phyloP scores from a whole-genome alignment of 2,329 filamentous ascomycete genomes.

The Claviceps arundinis region DNA sequence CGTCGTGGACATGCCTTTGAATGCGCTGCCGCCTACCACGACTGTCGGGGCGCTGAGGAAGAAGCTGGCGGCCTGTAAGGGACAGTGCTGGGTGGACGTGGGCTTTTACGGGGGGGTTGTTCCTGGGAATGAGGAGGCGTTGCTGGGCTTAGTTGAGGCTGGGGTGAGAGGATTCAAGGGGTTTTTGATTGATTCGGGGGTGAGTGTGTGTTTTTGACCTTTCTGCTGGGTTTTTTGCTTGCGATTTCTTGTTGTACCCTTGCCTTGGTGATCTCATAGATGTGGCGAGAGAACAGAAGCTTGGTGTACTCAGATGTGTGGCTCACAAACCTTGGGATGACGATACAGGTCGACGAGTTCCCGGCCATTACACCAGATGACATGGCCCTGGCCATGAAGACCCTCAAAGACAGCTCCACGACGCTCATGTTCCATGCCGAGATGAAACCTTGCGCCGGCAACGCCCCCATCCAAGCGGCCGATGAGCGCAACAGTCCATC shows the following conservation, averaged over 20 bases:
- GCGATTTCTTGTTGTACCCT: too few relatives aligned
- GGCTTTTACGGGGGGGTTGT: constrained; percentile 94
- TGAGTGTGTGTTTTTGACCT: constrained; percentile 30
- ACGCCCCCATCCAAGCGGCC: too few relatives aligned
- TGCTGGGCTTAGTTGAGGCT: constrained; percentile 67
- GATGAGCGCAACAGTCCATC: neutral
- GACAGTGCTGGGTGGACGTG: constrained; percentile 97
- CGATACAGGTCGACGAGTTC: constrained; percentile 76
- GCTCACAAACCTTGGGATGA: neutral
- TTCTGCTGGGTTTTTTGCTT: too few relatives aligned
- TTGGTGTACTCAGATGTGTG: too few relatives aligned
- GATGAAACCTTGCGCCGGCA: constrained; percentile 75
- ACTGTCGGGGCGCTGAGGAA: constrained; percentile 69
- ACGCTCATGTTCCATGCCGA: constrained; percentile 99
- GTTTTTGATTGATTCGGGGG: constrained; percentile 92
- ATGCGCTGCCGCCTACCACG: constrained; percentile 92
- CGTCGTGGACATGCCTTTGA: constrained; percentile 93
- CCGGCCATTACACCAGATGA: constrained; percentile 75
- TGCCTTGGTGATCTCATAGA: too few relatives aligned
- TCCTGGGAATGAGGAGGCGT: constrained; percentile 70
- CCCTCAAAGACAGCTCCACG: constrained; percentile 67
- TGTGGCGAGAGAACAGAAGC: too few relatives aligned
- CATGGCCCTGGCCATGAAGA: constrained; percentile 66
- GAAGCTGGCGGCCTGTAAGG: constrained; percentile 72
- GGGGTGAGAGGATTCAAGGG: constrained; percentile 95